These are phyloP conservation scores for Eucalyptus caleyi DNA, from an alignment of 345 rosid species.

Conservation along the genomic window DNA sequence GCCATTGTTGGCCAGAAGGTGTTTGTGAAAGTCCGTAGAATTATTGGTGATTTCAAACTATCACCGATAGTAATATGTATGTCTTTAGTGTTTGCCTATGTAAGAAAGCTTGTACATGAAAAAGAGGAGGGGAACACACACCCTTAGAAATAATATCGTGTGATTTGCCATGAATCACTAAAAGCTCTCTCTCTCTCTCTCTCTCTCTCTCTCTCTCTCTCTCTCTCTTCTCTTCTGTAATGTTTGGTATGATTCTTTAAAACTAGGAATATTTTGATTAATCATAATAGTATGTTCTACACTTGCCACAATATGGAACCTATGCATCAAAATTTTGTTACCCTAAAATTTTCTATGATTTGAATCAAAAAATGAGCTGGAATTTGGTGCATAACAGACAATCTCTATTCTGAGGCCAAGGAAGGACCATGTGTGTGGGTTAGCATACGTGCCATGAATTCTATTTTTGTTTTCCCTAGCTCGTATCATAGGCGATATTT, in stretches of 20 bases:
- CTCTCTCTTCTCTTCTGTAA: too few relatives aligned
- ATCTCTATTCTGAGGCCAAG: not conserved
- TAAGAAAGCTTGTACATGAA: not conserved
- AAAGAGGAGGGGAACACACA: not conserved
- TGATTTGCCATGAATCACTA: too few relatives aligned
- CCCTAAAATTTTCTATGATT: not conserved
- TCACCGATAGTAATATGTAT: not conserved
- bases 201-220: too few relatives aligned
- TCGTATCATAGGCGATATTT: too few relatives aligned
- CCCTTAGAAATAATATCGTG: too few relatives aligned
- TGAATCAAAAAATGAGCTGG: not conserved
- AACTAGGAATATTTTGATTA: too few relatives aligned
- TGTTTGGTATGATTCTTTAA: too few relatives aligned
- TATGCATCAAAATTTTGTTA: too few relatives aligned
- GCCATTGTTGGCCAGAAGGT: not conserved
- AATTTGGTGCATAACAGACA: not conserved
- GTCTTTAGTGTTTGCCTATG: not conserved
- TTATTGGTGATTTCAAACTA: not conserved
- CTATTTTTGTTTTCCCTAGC: not conserved
- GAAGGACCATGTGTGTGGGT: not conserved
- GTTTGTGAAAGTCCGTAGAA: not conserved
- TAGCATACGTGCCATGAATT: not conserved
- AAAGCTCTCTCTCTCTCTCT: too few relatives aligned
- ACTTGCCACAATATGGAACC: too few relatives aligned
- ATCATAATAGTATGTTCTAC: too few relatives aligned